Conservation (phyloP, 2,329 filamentous ascomycete species). For the Aureobasidium sp. region DNA sequence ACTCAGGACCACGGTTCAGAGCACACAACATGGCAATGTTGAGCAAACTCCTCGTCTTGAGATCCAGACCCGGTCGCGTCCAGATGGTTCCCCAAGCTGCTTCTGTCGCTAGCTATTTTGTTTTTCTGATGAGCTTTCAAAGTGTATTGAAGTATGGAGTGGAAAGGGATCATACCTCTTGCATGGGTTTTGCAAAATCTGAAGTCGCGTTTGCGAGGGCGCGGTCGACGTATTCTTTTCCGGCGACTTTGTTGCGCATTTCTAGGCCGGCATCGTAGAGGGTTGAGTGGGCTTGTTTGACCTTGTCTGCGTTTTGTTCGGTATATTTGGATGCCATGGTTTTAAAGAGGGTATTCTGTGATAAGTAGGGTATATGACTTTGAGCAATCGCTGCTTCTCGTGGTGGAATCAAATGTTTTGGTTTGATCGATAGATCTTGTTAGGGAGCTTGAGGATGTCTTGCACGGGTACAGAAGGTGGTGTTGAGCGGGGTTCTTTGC, state of each 20-base stretch:
- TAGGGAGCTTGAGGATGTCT: not conserved
- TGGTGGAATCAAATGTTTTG: not conserved
- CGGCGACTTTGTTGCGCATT: slow-evolving; percentile 54
- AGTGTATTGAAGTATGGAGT: not conserved
- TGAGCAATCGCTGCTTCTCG: not conserved
- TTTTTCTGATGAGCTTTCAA: not conserved
- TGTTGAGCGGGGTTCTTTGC: not conserved
- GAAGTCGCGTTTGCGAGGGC: slow-evolving; percentile 50
- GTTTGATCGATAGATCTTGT: not conserved
- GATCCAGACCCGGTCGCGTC: slow-evolving; percentile 55
- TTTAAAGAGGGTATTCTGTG: not conserved
- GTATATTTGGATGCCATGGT: not conserved
- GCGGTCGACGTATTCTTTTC: slow-evolving; percentile 54
- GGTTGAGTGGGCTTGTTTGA: slow-evolving; percentile 41
- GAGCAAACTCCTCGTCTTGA: slow-evolving; percentile 54
- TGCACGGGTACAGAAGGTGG: not conserved
- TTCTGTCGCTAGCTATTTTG: slow-evolving; percentile 45
- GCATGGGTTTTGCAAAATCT: slow-evolving; percentile 54
- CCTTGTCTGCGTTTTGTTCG: slow-evolving; percentile 8
- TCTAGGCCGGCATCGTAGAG: slow-evolving; percentile 56
- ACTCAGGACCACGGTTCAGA: slow-evolving; percentile 52
- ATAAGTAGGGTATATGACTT: not conserved
- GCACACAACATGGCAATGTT: slow-evolving; percentile 61
- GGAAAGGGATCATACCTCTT: slow-evolving; percentile 40
- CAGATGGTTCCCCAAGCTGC: slow-evolving; percentile 59